These are phyloP conservation scores for Malbranchea zuffiana DNA, from an alignment of 2,329 filamentous ascomycete species.

Conservation along the genomic window DNA sequence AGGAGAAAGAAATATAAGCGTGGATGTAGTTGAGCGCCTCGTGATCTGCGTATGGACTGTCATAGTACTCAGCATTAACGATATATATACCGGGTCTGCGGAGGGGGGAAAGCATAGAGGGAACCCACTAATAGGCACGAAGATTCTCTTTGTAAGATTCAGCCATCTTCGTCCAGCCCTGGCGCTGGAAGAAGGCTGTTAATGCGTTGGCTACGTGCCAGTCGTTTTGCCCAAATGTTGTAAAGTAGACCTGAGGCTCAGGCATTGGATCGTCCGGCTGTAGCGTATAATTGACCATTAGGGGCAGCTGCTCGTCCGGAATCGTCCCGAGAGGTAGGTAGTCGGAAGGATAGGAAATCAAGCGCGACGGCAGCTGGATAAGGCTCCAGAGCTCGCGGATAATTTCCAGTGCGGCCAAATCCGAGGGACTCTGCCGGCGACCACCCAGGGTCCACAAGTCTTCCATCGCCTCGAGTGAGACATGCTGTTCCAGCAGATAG, in stretches of 20 bases:
- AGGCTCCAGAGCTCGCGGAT: conserved; percentile 13
- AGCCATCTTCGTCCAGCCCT: conserved; percentile 1
- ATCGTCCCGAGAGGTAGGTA: conserved; percentile 2
- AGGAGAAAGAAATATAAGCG: conserved; percentile 3
- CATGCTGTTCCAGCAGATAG: conserved; percentile 14
- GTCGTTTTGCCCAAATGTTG: conserved; percentile 2
- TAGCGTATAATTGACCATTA: conserved; percentile 5
- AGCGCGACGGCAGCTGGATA: conserved; percentile 1
- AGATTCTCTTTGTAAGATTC: conserved; percentile 15
- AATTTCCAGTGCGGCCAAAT: conserved; percentile 9
- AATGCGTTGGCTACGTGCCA: not conserved
- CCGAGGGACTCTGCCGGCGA: conserved; percentile 9
- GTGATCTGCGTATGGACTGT: conserved; percentile 1
- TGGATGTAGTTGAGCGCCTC: conserved; percentile 2
- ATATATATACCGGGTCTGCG: too few species aligned
- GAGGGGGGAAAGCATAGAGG: too few species aligned
- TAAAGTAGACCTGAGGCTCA: conserved; percentile 1
- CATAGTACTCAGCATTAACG: too few species aligned
- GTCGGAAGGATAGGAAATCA: not conserved
- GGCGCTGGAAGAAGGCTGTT: conserved; percentile 1
- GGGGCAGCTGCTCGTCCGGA: conserved; percentile 4
- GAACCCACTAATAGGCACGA: conserved; percentile 1
- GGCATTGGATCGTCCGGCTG: conserved; percentile 2
- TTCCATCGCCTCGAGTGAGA: conserved; percentile 9
- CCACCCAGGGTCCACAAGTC: conserved; percentile 17